These are phyloP conservation scores for Wickerhamiella allomyrinae DNA, from an alignment of 805 yeast genomes.

Conservation along the genomic window DNA sequence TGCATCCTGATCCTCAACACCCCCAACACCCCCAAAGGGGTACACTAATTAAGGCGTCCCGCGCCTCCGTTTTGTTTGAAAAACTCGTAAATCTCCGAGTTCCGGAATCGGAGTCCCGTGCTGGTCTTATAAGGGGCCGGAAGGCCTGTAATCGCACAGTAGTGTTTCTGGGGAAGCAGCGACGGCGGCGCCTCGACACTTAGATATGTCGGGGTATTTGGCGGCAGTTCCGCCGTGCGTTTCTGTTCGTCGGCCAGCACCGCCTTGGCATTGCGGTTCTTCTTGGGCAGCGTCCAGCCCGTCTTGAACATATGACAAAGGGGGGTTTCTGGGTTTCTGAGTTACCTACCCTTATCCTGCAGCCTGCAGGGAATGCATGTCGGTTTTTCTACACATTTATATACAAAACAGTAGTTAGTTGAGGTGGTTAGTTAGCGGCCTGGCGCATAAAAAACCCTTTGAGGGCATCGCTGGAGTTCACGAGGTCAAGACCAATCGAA, in stretches of 20 bases:
- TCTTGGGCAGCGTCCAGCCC: constrained; percentile 36
- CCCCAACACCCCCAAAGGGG: too few relatives aligned
- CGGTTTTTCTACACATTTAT: too few relatives aligned
- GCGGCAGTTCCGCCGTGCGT: constrained; percentile 34
- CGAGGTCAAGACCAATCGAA: constrained; percentile 56
- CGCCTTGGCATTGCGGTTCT: constrained; percentile 65
- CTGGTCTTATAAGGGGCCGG: constrained; percentile 66
- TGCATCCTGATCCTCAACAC: too few relatives aligned
- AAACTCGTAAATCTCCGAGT: constrained; percentile 71
- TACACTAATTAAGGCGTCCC: constrained; percentile 16
- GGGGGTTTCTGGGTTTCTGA: too few relatives aligned
- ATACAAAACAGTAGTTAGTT: too few relatives aligned
- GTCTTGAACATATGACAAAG: constrained; percentile 55
- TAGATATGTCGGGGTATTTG: constrained; percentile 44
- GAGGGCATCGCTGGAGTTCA: constrained; percentile 48
- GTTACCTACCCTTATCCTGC: too few relatives aligned
- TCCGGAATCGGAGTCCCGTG: constrained; percentile 59
- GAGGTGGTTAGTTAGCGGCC: constrained; percentile 30
- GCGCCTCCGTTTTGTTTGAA: constrained; percentile 71
- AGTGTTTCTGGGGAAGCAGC: constrained; percentile 60
- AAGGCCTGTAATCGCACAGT: constrained; percentile 89
- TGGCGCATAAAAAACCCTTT: constrained; percentile 57
- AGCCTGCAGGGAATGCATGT: too few relatives aligned
- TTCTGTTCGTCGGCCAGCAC: constrained; percentile 65
- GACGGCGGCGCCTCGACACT: constrained; percentile 79